Evolutionary conservation across 768 basidiomycete genomes (phyloP), one percentile per base, ranked within the genome.

Genomic region (Suillus subaureus): DNA sequence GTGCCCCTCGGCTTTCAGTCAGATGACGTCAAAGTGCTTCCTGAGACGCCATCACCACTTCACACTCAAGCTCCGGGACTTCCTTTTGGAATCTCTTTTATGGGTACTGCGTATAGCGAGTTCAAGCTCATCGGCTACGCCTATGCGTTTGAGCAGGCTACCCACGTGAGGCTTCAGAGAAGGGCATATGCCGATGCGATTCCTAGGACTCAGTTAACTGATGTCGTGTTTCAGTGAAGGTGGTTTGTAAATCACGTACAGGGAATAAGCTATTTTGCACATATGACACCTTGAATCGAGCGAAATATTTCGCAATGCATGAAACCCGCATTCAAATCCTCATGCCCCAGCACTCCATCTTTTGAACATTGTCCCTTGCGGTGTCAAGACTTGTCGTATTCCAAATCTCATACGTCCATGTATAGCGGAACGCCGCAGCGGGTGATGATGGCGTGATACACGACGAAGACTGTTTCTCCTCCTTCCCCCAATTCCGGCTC

Each of bases 141-240:
- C 21, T 47, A 47, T 23, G 45, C 45, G n/a, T 47, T 47, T 23
- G 45, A 47, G 4, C 45, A 47, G n/a, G 45, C 45, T 47, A 47
- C 45, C n/a, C 45, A 47, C 9, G 45, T 12, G 45, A 47, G 45
- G 11, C 45, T 47, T 47, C 43, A 43, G 43, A 43, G 43, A 43
- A 43, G 43, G 18, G 43, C 43, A 21, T 21, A 8, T 43, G 8
- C n/a, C 1, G n/a, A 47, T n/a, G n/a, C 45, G 8, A 47, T 47
- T 47, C 45, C 45, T 47, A 47, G 45, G n/a, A 47, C 45, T 9
- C 45, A 47, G 21, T 23, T 47, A 12, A 23, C n/a, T n/a, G 45
- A 47, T 47, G 45, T 80, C 9, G 45, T 79, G 5, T 37, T 57
- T 1, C 42, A 45, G 47, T 68, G 61, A 68, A 56, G 64, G 11